Conservation (phyloP, 805 yeast genomes). For the Ogataea pignaliae region DNA sequence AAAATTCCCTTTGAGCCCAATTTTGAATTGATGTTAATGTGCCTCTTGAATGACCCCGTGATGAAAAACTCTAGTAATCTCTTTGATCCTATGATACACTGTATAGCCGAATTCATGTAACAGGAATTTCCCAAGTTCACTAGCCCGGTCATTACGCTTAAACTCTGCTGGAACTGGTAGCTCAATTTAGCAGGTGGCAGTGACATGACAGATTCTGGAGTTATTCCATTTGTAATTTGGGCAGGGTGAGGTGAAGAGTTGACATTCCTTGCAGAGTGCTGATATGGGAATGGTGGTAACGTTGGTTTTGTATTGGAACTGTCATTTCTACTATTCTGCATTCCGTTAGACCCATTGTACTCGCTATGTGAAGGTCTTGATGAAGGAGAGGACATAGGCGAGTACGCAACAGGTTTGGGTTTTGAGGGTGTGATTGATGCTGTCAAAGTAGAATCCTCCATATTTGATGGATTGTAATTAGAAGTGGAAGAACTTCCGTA, state of each 20-base stretch:
- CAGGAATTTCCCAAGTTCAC: slow-evolving; percentile 86
- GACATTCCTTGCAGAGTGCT: not conserved
- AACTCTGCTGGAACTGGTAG: slow-evolving; percentile 17
- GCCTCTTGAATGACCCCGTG: slow-evolving; percentile 53
- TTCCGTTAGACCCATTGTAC: not conserved
- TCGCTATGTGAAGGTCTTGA: slow-evolving; percentile 5
- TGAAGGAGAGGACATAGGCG: slow-evolving; percentile 13
- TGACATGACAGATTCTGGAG: slow-evolving; percentile 6
- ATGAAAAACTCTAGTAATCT: slow-evolving; percentile 61
- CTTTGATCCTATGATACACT: slow-evolving; percentile 74
- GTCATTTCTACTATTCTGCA: slow-evolving; percentile 4
- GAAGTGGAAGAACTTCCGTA: not conserved
- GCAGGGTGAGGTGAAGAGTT: not conserved
- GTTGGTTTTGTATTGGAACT: slow-evolving; percentile 1
- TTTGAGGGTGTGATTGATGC: slow-evolving; percentile 12
- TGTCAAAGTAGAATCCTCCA: not conserved
- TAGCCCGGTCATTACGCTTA: slow-evolving; percentile 61
- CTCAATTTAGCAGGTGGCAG: slow-evolving; percentile 2
- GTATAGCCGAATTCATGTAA: slow-evolving; percentile 88
- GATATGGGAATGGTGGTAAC: slow-evolving; percentile 9
- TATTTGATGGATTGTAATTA: not conserved
- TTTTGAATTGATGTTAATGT: slow-evolving; percentile 66
- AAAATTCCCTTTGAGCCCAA: slow-evolving; percentile 80
- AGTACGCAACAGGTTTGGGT: slow-evolving; percentile 18
- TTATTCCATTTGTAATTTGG: slow-evolving; percentile 3